Conservation (phyloP, 1,284 basidiomycete species). For the Peniophora sp. region DNA sequence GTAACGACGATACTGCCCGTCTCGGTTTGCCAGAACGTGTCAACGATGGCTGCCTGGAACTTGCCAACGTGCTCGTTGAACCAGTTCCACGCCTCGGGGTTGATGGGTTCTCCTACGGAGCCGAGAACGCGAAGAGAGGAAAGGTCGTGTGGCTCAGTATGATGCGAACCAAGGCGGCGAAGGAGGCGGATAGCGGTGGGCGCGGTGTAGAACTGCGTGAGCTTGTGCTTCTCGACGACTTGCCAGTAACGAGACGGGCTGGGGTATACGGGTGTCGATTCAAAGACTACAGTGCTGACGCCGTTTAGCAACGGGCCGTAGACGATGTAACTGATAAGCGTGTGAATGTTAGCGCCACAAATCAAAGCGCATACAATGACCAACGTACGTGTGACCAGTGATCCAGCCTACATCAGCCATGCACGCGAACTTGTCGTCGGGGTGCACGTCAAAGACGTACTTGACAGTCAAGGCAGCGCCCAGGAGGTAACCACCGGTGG, state of each 20-base stretch:
- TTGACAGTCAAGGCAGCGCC: conserved; percentile 90
- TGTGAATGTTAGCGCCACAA: background rate
- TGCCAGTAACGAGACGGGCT: conserved; percentile 97
- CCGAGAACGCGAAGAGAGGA: conserved; percentile 83
- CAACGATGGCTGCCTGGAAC: conserved; percentile 88
- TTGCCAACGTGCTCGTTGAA: conserved; percentile 93
- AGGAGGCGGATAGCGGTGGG: conserved; percentile 92
- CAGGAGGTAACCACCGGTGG: conserved; percentile 90
- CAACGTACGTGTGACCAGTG: conserved; percentile 83
- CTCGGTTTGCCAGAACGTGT: conserved; percentile 98
- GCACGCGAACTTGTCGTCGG: conserved; percentile 89
- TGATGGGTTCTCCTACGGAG: conserved; percentile 96
- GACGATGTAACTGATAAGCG: conserved; percentile 71
- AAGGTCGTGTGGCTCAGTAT: conserved; percentile 83
- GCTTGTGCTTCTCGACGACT: conserved; percentile 85
- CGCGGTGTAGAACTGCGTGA: conserved; percentile 93
- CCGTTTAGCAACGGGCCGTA: conserved; percentile 94
- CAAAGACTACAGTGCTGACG: conserved; percentile 90
- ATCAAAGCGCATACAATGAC: background rate
- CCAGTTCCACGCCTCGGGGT: conserved; percentile 99
- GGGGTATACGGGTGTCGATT: conserved; percentile 96
- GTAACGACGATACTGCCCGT: conserved; percentile 94
- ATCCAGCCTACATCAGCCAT: conserved; percentile 99
- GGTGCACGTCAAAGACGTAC: conserved; percentile 95
- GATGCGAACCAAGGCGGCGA: conserved; percentile 81